Percentiles rank a stretch among this genome's conserved stretches.
Evolutionary conservation across 495 filamentous ascomycete species (phyloP).

Genomic region (Lasiosphaeris hirsuta): DNA sequence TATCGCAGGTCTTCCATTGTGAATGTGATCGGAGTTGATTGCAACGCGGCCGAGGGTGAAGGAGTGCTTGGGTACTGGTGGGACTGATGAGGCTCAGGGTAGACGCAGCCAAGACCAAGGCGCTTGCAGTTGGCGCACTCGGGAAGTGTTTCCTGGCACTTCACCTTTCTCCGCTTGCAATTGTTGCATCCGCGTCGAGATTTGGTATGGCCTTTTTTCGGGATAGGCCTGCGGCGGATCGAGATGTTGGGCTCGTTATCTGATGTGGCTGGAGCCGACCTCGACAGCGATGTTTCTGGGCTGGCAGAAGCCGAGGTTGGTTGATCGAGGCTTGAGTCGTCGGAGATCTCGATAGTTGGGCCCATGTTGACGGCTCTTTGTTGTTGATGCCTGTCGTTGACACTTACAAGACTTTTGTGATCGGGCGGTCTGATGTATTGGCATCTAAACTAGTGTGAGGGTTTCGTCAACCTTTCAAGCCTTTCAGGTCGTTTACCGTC

Average conservation of each 20-base stretch:
- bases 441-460: not conserved
- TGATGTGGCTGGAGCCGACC: not conserved
- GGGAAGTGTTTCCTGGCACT: conserved; percentile 52
- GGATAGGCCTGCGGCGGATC: conserved; percentile 30
- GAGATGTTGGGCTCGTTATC: not conserved
- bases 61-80: not conserved
- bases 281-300: not conserved
- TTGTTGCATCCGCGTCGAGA: conserved; percentile 53
- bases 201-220: conserved; percentile 50
- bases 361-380: not conserved
- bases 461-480: not conserved
- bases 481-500: not conserved
- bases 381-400: not conserved
- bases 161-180: conserved; percentile 58
- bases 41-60: conserved; percentile 14
- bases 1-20: conserved; percentile 48
- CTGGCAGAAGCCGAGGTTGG: too few species aligned
- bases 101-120: conserved; percentile 49
- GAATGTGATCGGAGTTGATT: conserved; percentile 31
- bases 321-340: too few species aligned
- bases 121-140: conserved; percentile 51
- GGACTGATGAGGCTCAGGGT: conserved; percentile 29
- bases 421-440: not conserved
- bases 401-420: not conserved
- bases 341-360: too few species aligned